Conservation (phyloP, 306 rosid species). For the Pueraria montana region DNA sequence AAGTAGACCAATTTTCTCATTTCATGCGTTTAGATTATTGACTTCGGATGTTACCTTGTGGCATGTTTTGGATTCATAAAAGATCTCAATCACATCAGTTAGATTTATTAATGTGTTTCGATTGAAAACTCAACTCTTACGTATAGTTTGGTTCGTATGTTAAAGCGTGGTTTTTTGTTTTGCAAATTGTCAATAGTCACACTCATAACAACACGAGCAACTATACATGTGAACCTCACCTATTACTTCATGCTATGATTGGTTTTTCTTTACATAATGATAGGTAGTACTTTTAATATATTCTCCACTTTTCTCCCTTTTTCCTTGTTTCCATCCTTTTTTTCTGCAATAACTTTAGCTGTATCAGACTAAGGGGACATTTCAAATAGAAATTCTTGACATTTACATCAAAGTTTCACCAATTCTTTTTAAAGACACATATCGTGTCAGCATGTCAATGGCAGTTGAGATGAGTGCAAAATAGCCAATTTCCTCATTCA, state of each 20-base stretch:
- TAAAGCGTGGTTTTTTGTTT: not conserved
- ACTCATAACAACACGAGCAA: constrained; percentile 35
- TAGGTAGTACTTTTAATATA: constrained; percentile 39
- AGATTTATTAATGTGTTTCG: not conserved
- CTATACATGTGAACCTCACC: constrained; percentile 21
- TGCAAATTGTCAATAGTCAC: constrained; percentile 39
- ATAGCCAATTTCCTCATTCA: not conserved
- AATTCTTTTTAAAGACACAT: not conserved
- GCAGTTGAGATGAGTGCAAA: not conserved
- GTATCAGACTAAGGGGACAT: constrained; percentile 27
- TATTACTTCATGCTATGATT: constrained; percentile 33
- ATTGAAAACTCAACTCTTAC: constrained; percentile 33
- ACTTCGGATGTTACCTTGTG: constrained; percentile 16
- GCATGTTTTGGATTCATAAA: constrained; percentile 43
- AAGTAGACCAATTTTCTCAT: constrained; percentile 8
- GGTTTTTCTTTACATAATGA: constrained; percentile 43
- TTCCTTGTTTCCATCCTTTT: not conserved
- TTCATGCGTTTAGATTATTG: constrained; percentile 34
- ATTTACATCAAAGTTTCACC: constrained; percentile 3
- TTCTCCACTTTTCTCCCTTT: constrained; percentile 27
- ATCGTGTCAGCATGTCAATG: constrained; percentile 2
- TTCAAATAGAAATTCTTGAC: constrained; percentile 19
- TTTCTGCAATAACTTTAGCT: not conserved
- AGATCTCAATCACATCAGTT: constrained; percentile 49
- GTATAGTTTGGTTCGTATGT: not conserved